Conservation (phyloP, 257 asterid genomes). For the Forsythia viridissima region DNA sequence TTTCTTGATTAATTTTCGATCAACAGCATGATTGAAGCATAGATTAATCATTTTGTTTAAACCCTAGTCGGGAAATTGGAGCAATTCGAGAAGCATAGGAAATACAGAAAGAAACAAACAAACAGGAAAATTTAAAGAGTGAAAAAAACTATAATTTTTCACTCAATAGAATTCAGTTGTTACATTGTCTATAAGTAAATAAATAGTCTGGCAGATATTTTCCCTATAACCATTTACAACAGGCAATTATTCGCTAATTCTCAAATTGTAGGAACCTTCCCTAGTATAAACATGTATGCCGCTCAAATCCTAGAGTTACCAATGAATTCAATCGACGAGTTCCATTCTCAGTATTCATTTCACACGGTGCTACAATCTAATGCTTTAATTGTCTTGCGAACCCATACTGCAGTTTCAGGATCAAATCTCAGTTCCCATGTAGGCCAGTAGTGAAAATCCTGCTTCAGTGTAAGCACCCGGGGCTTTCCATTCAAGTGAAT, state of each 20-base stretch:
- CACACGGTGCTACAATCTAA: constrained; percentile 36
- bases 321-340: not conserved
- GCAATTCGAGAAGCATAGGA: not conserved
- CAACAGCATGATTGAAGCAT: too few species aligned
- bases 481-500: constrained; percentile 95
- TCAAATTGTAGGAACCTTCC: not conserved
- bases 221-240: not conserved
- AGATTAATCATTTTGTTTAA: too few species aligned
- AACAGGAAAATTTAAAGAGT: not conserved
- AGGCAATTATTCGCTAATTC: not conserved
- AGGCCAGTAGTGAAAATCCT: constrained; percentile 99
- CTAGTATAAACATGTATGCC: constrained; percentile 15
- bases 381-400: constrained; percentile 70
- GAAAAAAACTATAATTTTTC: not conserved
- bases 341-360: not conserved
- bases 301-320: constrained; percentile 14
- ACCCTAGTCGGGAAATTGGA: too few species aligned
- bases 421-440: constrained; percentile 93
- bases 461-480: constrained; percentile 86
- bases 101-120: not conserved
- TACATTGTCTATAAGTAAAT: not conserved
- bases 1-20: too few species aligned
- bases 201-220: not conserved
- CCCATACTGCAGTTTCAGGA: constrained; percentile 82
- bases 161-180: not conserved